These are phyloP conservation scores for Plasmodium cynomolgi DNA, from an alignment of 169 alveolate species.

Conservation along the genomic window DNA sequence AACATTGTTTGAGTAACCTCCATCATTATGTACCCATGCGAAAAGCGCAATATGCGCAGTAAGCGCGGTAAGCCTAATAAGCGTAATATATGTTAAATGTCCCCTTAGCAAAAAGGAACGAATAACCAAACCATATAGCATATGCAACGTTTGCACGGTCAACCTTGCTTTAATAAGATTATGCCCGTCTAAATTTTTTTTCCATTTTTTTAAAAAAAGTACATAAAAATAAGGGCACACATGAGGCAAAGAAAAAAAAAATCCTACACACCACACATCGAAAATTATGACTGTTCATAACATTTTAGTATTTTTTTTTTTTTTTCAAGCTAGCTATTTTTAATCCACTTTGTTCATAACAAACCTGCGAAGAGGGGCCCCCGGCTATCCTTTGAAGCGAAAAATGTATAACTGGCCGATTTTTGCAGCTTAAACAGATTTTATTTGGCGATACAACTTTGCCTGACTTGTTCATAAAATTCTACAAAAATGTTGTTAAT, in stretches of 20 bases:
- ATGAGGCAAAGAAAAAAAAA: background rate
- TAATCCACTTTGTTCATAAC: background rate
- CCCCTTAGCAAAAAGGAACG: background rate
- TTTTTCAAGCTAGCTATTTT: background rate
- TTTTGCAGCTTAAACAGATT: background rate
- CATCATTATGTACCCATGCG: background rate
- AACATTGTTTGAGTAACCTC: slow-evolving; percentile 2
- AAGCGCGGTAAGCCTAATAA: background rate
- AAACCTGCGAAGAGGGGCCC: background rate
- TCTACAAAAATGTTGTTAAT: slow-evolving; percentile 52
- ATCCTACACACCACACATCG: background rate
- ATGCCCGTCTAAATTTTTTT: background rate
- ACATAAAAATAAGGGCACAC: background rate
- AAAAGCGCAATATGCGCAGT: background rate
- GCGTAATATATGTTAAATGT: background rate
- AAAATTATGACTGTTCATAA: background rate
- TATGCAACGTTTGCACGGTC: background rate
- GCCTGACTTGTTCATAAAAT: slow-evolving; percentile 45
- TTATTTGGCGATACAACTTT: background rate
- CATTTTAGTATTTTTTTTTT: background rate
- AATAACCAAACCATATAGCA: background rate
- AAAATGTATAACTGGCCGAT: background rate
- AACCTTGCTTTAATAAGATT: background rate
- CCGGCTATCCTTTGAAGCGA: background rate
- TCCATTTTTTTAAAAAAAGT: background rate